Evolutionary conservation across 352 stramenopile species (phyloP).

Genomic region (Globisporangium orthogonon): DNA sequence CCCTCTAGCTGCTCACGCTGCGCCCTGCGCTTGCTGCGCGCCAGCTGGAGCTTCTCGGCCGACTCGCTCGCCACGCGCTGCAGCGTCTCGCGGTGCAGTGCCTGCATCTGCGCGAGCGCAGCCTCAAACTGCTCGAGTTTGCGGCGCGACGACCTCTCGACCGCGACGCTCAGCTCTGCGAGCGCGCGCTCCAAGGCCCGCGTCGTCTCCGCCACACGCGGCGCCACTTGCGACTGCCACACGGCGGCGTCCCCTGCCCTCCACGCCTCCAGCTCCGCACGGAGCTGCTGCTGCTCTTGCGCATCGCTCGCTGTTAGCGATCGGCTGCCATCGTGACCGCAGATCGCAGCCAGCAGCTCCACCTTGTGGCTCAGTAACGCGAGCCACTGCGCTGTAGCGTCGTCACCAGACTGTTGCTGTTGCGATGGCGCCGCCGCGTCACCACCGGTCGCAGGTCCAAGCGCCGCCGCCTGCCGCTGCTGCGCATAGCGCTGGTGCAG

Average conservation of each 20-base stretch:
- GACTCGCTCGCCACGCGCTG: slow-evolving; percentile 47
- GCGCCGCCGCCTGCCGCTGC: slow-evolving; percentile 6
- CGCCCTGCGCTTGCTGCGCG: slow-evolving; percentile 40
- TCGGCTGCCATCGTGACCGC: slow-evolving; percentile 23
- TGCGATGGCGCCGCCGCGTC: too few species aligned
- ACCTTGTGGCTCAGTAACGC: slow-evolving; percentile 39
- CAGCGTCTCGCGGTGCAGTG: slow-evolving; percentile 45
- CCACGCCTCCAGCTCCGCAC: slow-evolving; percentile 11
- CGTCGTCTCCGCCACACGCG: slow-evolving; percentile 19
- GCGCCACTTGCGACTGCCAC: slow-evolving; percentile 22
- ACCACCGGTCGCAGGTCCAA: neutral
- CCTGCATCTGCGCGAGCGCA: slow-evolving; percentile 42
- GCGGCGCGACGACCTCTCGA: slow-evolving; percentile 23
- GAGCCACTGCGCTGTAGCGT: slow-evolving; percentile 36
- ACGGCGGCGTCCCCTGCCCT: slow-evolving; percentile 21
- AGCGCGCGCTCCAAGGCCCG: slow-evolving; percentile 33
- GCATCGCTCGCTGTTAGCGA: neutral
- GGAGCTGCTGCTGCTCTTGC: neutral
- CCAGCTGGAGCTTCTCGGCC: slow-evolving; percentile 40
- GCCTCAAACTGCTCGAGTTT: slow-evolving; percentile 40
- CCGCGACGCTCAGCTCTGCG: slow-evolving; percentile 20
- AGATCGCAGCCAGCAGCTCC: slow-evolving; percentile 26
- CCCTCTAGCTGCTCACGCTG: slow-evolving; percentile 29
- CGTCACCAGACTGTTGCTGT: slow-evolving; percentile 6
- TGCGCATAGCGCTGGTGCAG: slow-evolving; percentile 11